Evolutionary conservation across 2,329 filamentous ascomycete species (phyloP), one percentile per base, ranked within the genome.

Genomic region (Hypoxylon sp.): DNA sequence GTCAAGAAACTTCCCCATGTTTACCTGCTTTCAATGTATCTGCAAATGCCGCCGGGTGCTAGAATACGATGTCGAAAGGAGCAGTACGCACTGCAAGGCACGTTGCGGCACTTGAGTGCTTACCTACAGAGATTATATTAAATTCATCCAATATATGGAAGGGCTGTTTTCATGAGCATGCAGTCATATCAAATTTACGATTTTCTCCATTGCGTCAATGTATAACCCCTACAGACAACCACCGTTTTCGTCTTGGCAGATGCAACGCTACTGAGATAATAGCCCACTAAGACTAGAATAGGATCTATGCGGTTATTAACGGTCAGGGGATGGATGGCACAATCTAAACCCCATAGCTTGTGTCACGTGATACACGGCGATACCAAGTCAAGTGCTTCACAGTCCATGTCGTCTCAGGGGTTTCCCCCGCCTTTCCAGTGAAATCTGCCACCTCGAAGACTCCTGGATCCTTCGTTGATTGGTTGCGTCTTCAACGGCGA

Each of bases 81-180:
- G 30, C 32, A 45, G 56, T 65, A 65, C 57, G 61, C 61, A 61
- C 57, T 65, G 62, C 62, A 65, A 65, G 57, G 62, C 49, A 65
- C 62, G 32, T 32, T 18, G 28, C 49, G 12, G 54, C 20, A 48
- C 22, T 49, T 7, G 16, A 20, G 7, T 7, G 16, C 36, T 40
- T 40, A 6, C 16, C 16, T 40, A 50, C 40, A 22, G 45, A 26
- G 22, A 42, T 30, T 24, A 59, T 22, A 44, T 40, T n/a, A 28
- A 45, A 28, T n/a, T 51, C 22, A 46, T 33, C 24, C 32, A n/a
- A 57, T 20, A 45, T 16, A 12, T 14, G 4, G 30, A 33, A 14
- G 30, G 26, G 16, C 16, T n/a, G 18, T 14, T 16, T 22, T 48
- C 24, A 44, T 12, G 12, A 33, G 11, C 42, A 14, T 16, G 16